Conservation (phyloP, 768 basidiomycete genomes). For the Infundibulicybe gibba region DNA sequence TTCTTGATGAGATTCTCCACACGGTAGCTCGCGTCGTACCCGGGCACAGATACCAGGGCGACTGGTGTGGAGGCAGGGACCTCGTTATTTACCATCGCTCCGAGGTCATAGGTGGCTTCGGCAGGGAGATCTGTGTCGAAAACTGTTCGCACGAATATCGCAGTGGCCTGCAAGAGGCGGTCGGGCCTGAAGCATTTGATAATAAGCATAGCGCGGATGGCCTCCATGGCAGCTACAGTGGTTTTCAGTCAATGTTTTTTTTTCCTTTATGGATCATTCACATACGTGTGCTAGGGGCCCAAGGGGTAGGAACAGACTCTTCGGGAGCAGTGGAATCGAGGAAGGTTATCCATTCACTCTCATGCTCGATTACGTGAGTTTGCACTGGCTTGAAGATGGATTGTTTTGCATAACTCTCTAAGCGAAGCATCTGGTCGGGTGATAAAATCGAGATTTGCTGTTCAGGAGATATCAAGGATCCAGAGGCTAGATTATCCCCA, state of each 20-base stretch:
- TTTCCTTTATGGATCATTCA: slow-evolving; percentile 8
- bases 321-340: slow-evolving; percentile 67
- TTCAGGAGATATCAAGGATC: slow-evolving; percentile 28
- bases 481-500: slow-evolving; percentile 52
- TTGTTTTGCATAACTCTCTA: slow-evolving; percentile 69
- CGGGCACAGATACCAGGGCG: slow-evolving; percentile 88
- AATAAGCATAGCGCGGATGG: slow-evolving; percentile 71
- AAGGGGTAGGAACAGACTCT: slow-evolving; percentile 64
- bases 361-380: slow-evolving; percentile 53
- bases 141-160: slow-evolving; percentile 66
- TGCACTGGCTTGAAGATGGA: slow-evolving; percentile 77
- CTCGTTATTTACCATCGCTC: slow-evolving; percentile 74
- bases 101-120: slow-evolving; percentile 74
- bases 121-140: slow-evolving; percentile 80
- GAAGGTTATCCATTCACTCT: slow-evolving; percentile 71
- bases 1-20: slow-evolving; percentile 86
- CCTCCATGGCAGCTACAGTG: slow-evolving; percentile 60
- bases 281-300: slow-evolving; percentile 78
- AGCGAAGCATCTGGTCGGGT: slow-evolving; percentile 63
- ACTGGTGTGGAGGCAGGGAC: slow-evolving; percentile 79
- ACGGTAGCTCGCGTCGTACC: slow-evolving; percentile 97
- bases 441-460: slow-evolving; percentile 49
- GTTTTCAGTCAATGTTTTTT: neutral
- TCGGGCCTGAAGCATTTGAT: slow-evolving; percentile 94
- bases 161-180: slow-evolving; percentile 80